These are phyloP conservation scores for Uromyces viciae-fabae DNA, from an alignment of 1,284 basidiomycete species.

Conservation along the genomic window DNA sequence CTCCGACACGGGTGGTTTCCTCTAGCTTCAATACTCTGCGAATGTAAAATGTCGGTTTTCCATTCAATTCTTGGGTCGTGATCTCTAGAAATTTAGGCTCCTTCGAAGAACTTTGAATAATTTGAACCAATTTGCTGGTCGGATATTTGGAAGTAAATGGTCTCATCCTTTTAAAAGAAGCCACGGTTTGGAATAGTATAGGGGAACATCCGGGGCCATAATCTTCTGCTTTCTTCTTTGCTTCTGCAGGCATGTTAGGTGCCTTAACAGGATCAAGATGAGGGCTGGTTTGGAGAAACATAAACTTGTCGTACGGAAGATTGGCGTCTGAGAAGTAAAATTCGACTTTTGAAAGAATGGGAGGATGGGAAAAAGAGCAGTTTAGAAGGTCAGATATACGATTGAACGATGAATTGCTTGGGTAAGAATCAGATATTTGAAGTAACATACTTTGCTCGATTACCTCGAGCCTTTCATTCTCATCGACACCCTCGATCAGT, in stretches of 20 bases:
- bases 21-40: conserved; percentile 33
- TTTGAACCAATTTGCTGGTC: conserved; percentile 35
- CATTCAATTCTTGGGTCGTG: conserved; percentile 18
- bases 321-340: conserved; percentile 98
- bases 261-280: conserved; percentile 38
- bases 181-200: conserved; percentile 34
- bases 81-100: conserved; percentile 37
- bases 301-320: conserved; percentile 95
- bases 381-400: not conserved
- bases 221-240: conserved; percentile 29
- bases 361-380: not conserved
- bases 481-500: conserved; percentile 29
- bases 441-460: conserved; percentile 35
- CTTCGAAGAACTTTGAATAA: conserved; percentile 27
- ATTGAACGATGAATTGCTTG: not conserved
- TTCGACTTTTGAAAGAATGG: conserved; percentile 64
- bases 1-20: conserved; percentile 32
- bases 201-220: conserved; percentile 44
- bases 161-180: conserved; percentile 45
- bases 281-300: conserved; percentile 59
- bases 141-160: conserved; percentile 33
- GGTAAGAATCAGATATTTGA: not conserved
- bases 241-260: conserved; percentile 34
- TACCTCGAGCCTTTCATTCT: conserved; percentile 34
- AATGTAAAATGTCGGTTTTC: conserved; percentile 27